Evolutionary conservation across 2,329 filamentous ascomycete species (phyloP), one percentile per base, ranked within the genome.

Genomic region (Paracoccidioides brasiliensis): DNA sequence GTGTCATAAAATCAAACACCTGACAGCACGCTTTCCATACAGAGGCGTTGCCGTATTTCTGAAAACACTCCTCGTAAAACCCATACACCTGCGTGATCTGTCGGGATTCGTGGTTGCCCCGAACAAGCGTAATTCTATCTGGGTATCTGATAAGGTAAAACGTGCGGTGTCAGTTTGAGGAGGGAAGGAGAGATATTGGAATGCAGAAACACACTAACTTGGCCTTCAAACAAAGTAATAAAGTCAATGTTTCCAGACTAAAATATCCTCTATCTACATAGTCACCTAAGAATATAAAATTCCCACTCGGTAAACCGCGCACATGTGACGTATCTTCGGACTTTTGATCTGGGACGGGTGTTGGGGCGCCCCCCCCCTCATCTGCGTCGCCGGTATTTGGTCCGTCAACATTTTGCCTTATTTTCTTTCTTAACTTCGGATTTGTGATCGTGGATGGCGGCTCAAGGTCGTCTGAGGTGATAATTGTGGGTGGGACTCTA

Each of bases 401-500:
- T 49, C 10, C 57, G 48, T 54, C 30, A 15, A 49, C 33, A 45
- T 51, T 70, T 67, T 81, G 82, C 69, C 83, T 86, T 72, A 95
- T 82, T 76, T 90, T 94, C 76, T 86, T 89, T 73, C 84, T 85
- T 49, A 93, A 76, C 69, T 90, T 93, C 3, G 90, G 88, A 66
- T 95, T 84, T 55, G 84, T 93, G 63, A 95, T 95, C 63, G 86
- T 84, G 12, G 85, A 88, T 1, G 91, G 90, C 3, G 91, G 90
- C 70, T 96, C 90, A 64, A 97, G 84, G 67, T 95, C 90, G 61
- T 88, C 87, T n/a, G 89, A 86, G 53, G 82, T 91, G 68, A 96
- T 95, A 61, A 90, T 80, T 8, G 83, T 82, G 7, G 84, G 83
- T 35, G 80, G 75, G 9, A 84, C 85, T 64, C 83, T 80, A 14